Conservation (phyloP, 495 filamentous ascomycete species). For the Pyrenula aspistea region DNA sequence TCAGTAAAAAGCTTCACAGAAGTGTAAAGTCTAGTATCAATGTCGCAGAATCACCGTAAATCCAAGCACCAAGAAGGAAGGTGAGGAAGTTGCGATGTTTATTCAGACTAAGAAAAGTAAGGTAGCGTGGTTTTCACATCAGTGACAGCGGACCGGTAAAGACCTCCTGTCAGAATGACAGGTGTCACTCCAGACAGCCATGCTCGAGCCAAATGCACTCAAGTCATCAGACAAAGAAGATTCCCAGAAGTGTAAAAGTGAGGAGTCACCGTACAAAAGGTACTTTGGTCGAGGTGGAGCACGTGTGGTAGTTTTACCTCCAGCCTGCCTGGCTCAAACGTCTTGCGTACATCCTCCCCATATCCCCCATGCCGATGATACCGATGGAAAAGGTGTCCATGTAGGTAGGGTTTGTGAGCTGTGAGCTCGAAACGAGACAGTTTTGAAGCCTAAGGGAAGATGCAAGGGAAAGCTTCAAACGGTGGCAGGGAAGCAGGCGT, state of each 20-base stretch:
- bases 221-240: constrained; percentile 70
- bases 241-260: constrained; percentile 9
- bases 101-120: constrained; percentile 75
- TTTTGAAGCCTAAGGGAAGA: too few relatives aligned
- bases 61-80: too few relatives aligned
- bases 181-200: constrained; percentile 33
- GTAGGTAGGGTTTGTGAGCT: constrained; percentile 8
- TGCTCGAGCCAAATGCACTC: constrained; percentile 99
- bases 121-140: constrained; percentile 98
- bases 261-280: constrained; percentile 10
- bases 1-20: not conserved
- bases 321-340: constrained; percentile 80
- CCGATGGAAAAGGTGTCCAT: constrained; percentile 65
- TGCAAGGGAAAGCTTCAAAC: too few relatives aligned
- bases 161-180: constrained; percentile 40
- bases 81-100: not conserved
- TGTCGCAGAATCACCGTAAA: too few relatives aligned
- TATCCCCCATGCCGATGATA: constrained; percentile 97
- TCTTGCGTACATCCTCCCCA: constrained; percentile 98
- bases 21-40: too few relatives aligned
- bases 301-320: constrained; percentile 53
- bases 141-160: constrained; percentile 47
- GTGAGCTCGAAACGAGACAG: too few relatives aligned
- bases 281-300: constrained; percentile 5
- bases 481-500: too few relatives aligned